Percentiles rank a stretch among this genome's conserved stretches.
These are phyloP conservation scores for Polymyxa betae DNA, from an alignment of 208 protist genomes.

Conservation along the genomic window DNA sequence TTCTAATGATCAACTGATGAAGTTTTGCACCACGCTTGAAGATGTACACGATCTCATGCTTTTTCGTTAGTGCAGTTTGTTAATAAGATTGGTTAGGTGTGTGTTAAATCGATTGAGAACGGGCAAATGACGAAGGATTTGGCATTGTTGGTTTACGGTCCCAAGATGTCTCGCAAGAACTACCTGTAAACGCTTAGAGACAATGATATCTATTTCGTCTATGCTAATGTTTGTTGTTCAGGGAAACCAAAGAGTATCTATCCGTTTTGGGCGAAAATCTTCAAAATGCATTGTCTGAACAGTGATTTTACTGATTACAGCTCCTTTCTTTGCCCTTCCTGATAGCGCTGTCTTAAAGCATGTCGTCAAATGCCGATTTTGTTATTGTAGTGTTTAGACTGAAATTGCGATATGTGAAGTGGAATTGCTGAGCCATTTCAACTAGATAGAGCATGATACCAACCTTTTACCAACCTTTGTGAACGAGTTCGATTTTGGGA, in stretches of 20 bases:
- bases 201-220: neutral
- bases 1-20: constrained; percentile 12
- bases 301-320: neutral
- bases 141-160: constrained; percentile 68
- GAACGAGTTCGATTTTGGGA: constrained; percentile 27
- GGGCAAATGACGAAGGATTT: constrained; percentile 97
- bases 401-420: constrained; percentile 39
- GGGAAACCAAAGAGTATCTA: constrained; percentile 21
- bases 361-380: neutral
- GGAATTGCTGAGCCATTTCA: neutral
- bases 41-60: neutral
- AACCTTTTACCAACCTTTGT: neutral
- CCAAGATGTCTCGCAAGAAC: constrained; percentile 32
- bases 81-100: neutral
- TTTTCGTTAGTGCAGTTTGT: neutral
- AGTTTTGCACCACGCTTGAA: constrained; percentile 52
- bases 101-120: constrained; percentile 84
- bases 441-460: neutral
- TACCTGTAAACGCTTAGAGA: neutral
- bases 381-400: constrained; percentile 18
- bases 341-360: neutral
- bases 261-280: constrained; percentile 10
- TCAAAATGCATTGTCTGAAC: neutral
- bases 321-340: neutral
- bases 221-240: neutral